Percentiles rank a stretch among this genome's conserved stretches.
These are phyloP conservation scores for Blastocystis sp. DNA, from an alignment of 352 stramenopile genomes.

Conservation along the genomic window DNA sequence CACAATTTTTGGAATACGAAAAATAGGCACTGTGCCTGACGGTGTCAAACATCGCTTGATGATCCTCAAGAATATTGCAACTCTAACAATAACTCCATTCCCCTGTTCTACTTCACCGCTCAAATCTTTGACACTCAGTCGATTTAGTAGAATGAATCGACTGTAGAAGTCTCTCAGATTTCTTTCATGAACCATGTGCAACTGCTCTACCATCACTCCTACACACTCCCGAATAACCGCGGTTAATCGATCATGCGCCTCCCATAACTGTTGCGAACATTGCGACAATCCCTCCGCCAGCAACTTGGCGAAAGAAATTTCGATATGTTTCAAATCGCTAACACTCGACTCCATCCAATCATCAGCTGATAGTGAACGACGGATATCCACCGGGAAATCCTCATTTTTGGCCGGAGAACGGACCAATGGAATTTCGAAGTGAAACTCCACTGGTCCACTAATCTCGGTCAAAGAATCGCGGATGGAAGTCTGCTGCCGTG, in stretches of 20 bases:
- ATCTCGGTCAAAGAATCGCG: background rate
- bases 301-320: background rate
- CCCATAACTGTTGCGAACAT: background rate
- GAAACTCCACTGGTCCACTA: background rate
- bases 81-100: background rate
- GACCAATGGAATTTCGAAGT: background rate
- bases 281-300: background rate
- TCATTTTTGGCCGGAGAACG: background rate
- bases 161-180: background rate
- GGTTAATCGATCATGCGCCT: background rate
- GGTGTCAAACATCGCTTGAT: background rate
- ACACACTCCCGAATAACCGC: background rate
- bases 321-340: background rate
- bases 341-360: background rate
- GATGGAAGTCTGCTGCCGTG: background rate
- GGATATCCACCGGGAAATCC: background rate
- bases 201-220: background rate
- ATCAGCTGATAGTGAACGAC: background rate
- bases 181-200: background rate
- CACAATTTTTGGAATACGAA: background rate
- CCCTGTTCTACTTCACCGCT: background rate
- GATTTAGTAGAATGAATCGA: constrained; percentile 24
- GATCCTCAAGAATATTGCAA: background rate
- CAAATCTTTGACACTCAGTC: background rate
- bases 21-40: background rate